Base-by-base conservation (phyloP, 768 basidiomycete species). In the Leccinum olivaceopallidum region DNA sequence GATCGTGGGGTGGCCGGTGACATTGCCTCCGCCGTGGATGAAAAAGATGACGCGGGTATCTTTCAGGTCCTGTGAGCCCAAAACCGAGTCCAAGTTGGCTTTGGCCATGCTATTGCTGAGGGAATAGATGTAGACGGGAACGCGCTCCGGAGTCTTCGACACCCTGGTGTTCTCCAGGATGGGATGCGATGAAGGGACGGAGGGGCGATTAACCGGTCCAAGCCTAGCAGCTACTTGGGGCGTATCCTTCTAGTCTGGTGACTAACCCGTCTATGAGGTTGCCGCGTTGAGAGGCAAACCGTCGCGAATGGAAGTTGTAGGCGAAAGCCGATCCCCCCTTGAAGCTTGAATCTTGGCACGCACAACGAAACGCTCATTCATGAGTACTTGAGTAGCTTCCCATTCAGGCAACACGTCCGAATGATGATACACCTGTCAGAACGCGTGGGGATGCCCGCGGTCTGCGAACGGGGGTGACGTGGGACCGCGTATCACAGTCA, bases 1-100 rank as follows among this genome's bases (percentile, higher is more conserved):
- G 0, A 57, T 4, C 2, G 61, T 59, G 48, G 72, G 72, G 32
- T 67, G 67, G 0, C 72, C 69, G 4, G 16, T 0, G 52, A 68
- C 2, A 16, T 66, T 60, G 1, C 55, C 70, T 13, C 68, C 70
- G 3, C 34, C 13, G 34, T 36, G 34, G 34, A 36, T 36, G 34
- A 13, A 36, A 36, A 36, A 36, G 34, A 36, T 36, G 34, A 36
- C 34, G 34, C 34, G 5, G 34, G 13, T 36, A 34, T 34, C 34
- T 12, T 34, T 0, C 1, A 34, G 13, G 34, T 34, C 0, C 1
- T 34, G 34, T 34, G 34, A 34, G 0, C 0, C 34, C 34, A 5
- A 34, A 0, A 1, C 12, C 34, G 34, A 34, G 34, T 34, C 12
- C 5, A 0, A 5, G 12, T 13, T 34, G 34, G 34, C 34, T 12